Evolutionary conservation across 2,329 filamentous ascomycete species (phyloP).

Genomic region (Pseudonectria buxi): DNA sequence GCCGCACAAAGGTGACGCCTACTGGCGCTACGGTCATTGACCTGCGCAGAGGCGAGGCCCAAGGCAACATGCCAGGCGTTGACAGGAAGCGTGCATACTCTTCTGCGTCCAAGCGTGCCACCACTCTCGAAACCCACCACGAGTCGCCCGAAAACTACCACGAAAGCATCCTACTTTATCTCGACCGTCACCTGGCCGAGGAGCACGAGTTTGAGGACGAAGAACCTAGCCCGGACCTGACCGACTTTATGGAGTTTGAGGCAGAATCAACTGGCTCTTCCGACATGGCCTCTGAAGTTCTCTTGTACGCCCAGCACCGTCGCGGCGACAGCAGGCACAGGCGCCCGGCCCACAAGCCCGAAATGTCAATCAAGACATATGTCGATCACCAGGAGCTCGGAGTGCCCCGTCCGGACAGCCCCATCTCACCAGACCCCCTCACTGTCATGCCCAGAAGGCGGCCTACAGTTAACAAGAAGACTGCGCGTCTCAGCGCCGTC

Average conservation of each 20-base stretch:
- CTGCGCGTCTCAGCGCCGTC: constrained; percentile 32
- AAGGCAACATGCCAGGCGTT: constrained; percentile 2
- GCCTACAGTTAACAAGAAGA: constrained; percentile 30
- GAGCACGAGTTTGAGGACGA: constrained; percentile 17
- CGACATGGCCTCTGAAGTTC: constrained; percentile 12
- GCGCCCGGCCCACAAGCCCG: constrained; percentile 7
- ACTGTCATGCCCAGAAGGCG: constrained; percentile 16
- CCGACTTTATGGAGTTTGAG: constrained; percentile 33
- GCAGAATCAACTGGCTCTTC: constrained; percentile 12
- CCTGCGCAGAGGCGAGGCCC: constrained; percentile 8
- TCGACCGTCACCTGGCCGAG: constrained; percentile 20
- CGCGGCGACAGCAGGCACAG: constrained; percentile 5
- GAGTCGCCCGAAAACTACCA: constrained; percentile 8
- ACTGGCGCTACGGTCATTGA: constrained; percentile 20
- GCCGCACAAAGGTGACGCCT: constrained; percentile 17
- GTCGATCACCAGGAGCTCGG: constrained; percentile 14
- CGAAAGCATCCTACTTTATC: constrained; percentile 22
- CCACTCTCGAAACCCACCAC: constrained; percentile 4
- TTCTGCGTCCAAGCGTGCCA: constrained; percentile 1
- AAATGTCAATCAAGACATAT: neutral
- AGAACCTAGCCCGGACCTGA: constrained; percentile 31
- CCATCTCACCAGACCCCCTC: constrained; percentile 29
- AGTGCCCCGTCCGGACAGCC: constrained; percentile 37
- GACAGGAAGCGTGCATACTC: neutral
- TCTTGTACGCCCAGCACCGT: constrained; percentile 11